These are phyloP conservation scores for Botrytis porri DNA, from an alignment of 2,329 filamentous ascomycete genomes.

Conservation along the genomic window DNA sequence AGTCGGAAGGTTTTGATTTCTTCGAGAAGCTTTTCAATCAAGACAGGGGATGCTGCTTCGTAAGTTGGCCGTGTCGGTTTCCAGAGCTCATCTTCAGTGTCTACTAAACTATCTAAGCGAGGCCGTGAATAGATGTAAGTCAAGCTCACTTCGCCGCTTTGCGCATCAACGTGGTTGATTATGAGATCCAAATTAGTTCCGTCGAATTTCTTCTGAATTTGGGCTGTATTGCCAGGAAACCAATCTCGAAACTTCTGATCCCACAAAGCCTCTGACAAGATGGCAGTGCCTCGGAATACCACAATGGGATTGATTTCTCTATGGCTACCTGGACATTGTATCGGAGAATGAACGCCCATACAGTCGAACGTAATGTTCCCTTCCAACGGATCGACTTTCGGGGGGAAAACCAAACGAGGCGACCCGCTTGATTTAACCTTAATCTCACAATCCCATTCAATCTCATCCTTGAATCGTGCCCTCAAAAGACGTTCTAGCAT, in stretches of 20 bases:
- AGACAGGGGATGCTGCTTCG: not conserved
- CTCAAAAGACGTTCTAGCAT: not conserved
- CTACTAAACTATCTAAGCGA: not conserved
- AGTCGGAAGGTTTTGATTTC: conserved; percentile 1
- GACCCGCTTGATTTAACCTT: not conserved
- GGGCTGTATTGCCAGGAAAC: not conserved
- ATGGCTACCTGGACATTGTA: not conserved
- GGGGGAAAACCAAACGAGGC: not conserved
- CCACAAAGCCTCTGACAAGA: not conserved
- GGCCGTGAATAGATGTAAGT: not conserved
- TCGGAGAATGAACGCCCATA: conserved; percentile 4
- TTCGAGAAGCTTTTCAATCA: not conserved
- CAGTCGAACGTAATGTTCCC: conserved; percentile 7
- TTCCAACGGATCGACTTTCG: not conserved
- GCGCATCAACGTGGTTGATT: not conserved
- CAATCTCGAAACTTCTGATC: not conserved
- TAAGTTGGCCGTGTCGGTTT: not conserved
- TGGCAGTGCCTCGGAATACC: not conserved
- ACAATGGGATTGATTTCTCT: not conserved
- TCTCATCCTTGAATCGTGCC: not conserved
- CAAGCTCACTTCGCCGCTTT: not conserved
- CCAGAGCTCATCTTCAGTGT: not conserved
- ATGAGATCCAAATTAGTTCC: not conserved
- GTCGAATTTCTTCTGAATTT: not conserved
- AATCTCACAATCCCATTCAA: conserved; percentile 7